Conservation (phyloP, 768 basidiomycete species). For the Dacryopinax primogenitus region DNA sequence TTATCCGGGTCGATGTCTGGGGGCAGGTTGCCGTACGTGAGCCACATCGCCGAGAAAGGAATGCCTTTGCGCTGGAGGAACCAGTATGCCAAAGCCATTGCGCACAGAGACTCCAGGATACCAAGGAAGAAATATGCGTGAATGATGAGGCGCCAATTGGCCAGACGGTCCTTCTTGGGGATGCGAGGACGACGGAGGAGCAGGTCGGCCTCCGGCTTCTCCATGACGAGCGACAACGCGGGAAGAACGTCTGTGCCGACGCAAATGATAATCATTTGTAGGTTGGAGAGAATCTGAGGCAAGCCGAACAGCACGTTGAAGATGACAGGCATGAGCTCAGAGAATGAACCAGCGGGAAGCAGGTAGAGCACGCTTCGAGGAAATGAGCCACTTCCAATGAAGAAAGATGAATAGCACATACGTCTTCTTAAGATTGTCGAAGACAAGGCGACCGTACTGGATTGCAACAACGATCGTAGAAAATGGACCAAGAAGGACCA, state of each 20-base stretch:
- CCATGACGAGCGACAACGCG: slow-evolving; percentile 43
- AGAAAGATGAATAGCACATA: slow-evolving; percentile 13
- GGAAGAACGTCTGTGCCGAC: slow-evolving; percentile 45
- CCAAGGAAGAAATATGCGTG: slow-evolving; percentile 51
- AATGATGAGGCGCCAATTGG: slow-evolving; percentile 37
- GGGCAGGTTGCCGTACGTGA: slow-evolving; percentile 37
- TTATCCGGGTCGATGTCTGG: slow-evolving; percentile 29
- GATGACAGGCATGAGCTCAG: slow-evolving; percentile 49
- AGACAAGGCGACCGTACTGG: slow-evolving; percentile 37
- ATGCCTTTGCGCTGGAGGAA: slow-evolving; percentile 36
- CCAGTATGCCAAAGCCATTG: slow-evolving; percentile 35
- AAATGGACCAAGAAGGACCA: slow-evolving; percentile 29
- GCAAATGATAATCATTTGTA: slow-evolving; percentile 45
- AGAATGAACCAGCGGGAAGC: slow-evolving; percentile 41
- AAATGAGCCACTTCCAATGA: neutral
- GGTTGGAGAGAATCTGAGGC: slow-evolving; percentile 42
- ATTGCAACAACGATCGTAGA: slow-evolving; percentile 27
- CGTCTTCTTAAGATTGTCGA: slow-evolving; percentile 42
- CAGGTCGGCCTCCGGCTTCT: slow-evolving; percentile 49
- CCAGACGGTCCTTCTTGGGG: slow-evolving; percentile 43
- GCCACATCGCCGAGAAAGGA: slow-evolving; percentile 36
- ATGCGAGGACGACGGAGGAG: slow-evolving; percentile 44
- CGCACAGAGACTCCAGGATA: slow-evolving; percentile 35
- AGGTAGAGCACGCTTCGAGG: slow-evolving; percentile 4
- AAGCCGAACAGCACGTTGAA: slow-evolving; percentile 45